Evolutionary conservation across 176 grass and related monocot genomes (phyloP).

Genomic region (Calamus simplicifolius): DNA sequence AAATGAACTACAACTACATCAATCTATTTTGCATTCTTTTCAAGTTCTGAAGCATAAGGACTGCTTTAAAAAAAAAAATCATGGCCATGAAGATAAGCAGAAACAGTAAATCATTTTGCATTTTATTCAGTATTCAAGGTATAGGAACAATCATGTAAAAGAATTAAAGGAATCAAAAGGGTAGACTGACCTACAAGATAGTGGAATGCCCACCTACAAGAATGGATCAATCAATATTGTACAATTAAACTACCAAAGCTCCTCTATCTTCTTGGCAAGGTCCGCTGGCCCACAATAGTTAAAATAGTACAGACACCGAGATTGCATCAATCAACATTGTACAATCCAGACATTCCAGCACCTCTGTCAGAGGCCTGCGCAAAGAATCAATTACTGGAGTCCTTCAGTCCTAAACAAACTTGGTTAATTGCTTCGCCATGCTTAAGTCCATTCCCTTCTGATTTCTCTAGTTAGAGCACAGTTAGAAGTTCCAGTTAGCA

Average conservation of each 20-base stretch:
- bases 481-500: constrained; percentile 41
- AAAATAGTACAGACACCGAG: constrained; percentile 4
- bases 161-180: constrained; percentile 44
- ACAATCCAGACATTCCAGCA: constrained; percentile 26
- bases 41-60: too few species aligned
- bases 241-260: too few species aligned
- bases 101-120: too few species aligned
- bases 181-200: constrained; percentile 41
- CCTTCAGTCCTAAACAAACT: constrained; percentile 15
- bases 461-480: constrained; percentile 32
- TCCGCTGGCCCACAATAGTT: constrained; percentile 9
- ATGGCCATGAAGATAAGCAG: too few species aligned
- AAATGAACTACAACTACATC: too few species aligned
- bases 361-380: constrained; percentile 31
- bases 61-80: too few species aligned
- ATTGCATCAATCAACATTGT: too few species aligned
- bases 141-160: constrained; percentile 26
- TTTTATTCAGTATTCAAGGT: too few species aligned
- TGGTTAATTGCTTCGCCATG: neutral
- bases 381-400: constrained; percentile 33
- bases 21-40: too few species aligned
- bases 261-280: constrained; percentile 27
- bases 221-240: neutral
- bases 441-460: neutral
- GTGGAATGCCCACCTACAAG: constrained; percentile 31